Base-by-base conservation (phyloP, 2,329 filamentous ascomycete genomes). In the Fusarium pininemorale region DNA sequence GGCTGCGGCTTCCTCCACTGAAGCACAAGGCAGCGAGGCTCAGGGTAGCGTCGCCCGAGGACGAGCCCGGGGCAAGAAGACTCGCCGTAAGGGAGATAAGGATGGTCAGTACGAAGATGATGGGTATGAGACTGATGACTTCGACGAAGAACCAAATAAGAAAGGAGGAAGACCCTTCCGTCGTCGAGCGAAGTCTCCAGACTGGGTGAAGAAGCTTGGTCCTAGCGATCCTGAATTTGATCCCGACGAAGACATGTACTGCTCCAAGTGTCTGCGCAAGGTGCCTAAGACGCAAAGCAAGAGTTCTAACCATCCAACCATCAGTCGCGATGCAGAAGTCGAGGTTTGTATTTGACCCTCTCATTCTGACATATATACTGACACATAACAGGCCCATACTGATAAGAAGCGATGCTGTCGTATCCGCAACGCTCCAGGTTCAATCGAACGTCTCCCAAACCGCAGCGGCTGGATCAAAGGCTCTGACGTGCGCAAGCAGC, bases 201-300 rank as follows among this genome's bases (percentile, higher is more conserved):
- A 81, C 63, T 81, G 80, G 80, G 37, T 63, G 7, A 64, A 64
- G 44, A 26, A 54, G 10, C 78, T 81, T 3, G 79, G 79, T 1
- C 75, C 75, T 6, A 51, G 57, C 5, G 70, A 76, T 24, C 73
- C 74, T 0, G 14, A 65, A 6, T 82, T 80, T 48, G 73, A 74
- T 13, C 80, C 79, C 1, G 63, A 69, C 3, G 76, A 77, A 3
- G 74, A 78, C 22, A 78, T 79, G 74, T 81, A 81, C 72, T 82
- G 81, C 60, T 82, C 81, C 13, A 80, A 74, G 44, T 81, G 80
- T 50, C 75, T 81, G 16, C 77, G 79, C 38, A 80, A 76, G 24
- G 77, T 74, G 13, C 78, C 79, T 18, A 80, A 78, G 63, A 62
- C 63, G 12, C 64, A 60, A 13, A 70, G 66, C 13, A 72, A 69